Percentiles rank a stretch among this genome's conserved stretches.
Conservation (phyloP, 2,329 filamentous ascomycete genomes). For the Neofusicoccum sp. region DNA sequence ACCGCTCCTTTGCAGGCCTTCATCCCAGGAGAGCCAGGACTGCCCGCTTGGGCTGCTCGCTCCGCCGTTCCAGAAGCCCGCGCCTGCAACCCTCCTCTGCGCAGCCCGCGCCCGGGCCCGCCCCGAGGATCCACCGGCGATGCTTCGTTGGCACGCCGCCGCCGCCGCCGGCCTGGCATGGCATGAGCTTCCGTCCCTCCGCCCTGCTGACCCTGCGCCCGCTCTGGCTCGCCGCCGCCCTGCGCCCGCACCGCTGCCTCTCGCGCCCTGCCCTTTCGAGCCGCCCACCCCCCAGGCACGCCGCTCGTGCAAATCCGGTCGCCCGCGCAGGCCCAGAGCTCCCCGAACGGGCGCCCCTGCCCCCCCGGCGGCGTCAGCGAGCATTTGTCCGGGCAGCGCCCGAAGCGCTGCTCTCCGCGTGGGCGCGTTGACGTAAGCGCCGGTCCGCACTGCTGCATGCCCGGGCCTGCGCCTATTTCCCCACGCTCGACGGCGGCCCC, state of each 20-base stretch:
- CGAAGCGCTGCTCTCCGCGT: constrained; percentile 4
- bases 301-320: not conserved
- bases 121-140: not conserved
- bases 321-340: not conserved
- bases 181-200: not conserved
- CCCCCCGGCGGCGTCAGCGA: no score
- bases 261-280: not conserved
- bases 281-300: not conserved
- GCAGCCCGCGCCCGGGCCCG: not conserved
- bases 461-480: constrained; percentile 11
- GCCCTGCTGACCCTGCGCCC: not conserved
- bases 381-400: constrained; percentile 4
- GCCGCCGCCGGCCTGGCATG: not conserved
- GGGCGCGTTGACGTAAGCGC: constrained; percentile 11
- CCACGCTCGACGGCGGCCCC: constrained; percentile 1
- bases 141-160: constrained; percentile 5
- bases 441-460: not conserved
- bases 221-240: not conserved
- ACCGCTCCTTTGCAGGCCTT: constrained; percentile 5
- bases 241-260: not conserved
- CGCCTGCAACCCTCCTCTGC: not conserved
- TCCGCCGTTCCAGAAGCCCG: constrained; percentile 5
- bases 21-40: not conserved
- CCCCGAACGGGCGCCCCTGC: no score
- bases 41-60: not conserved